Conservation (phyloP, 2,329 filamentous ascomycete genomes). For the Clonostachys solani region DNA sequence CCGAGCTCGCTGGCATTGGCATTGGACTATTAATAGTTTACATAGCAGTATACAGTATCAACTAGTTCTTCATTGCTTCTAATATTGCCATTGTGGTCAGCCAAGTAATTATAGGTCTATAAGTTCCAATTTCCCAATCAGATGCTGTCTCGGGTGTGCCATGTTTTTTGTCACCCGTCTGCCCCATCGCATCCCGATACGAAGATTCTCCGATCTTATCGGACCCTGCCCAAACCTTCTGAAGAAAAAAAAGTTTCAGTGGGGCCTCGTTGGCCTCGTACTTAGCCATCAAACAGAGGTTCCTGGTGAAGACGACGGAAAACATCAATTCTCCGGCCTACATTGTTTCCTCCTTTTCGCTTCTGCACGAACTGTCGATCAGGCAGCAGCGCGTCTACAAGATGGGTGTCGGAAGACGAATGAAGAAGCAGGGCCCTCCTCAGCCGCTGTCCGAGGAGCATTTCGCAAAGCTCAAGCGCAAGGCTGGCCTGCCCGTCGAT, state of each 20-base stretch:
- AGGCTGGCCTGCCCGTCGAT: constrained; percentile 66
- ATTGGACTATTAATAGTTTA: no score
- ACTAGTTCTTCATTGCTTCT: no score
- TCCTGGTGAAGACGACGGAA: not conserved
- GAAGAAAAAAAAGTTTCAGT: constrained; percentile 31
- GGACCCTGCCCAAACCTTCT: constrained; percentile 12
- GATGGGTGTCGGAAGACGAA: constrained; percentile 88
- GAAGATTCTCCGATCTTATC: constrained; percentile 25
- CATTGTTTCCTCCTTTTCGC: not conserved
- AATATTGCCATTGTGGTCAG: no score
- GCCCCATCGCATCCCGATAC: constrained; percentile 13
- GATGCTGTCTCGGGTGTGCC: no score
- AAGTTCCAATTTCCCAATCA: no score
- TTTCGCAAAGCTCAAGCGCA: constrained; percentile 78
- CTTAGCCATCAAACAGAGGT: no score
- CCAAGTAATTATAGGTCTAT: no score
- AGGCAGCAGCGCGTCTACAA: constrained; percentile 17
- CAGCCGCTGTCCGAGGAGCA: constrained; percentile 76
- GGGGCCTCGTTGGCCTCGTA: constrained; percentile 13
- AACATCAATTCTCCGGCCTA: not conserved
- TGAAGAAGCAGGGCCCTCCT: constrained; percentile 93
- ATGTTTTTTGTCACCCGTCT: no score
- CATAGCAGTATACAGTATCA: no score
- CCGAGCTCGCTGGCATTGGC: no score
- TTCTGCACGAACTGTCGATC: not conserved